Evolutionary conservation across 164 flowering plant species (phyloP), one percentile per base, ranked within the genome.

Genomic region (Magnolia officinalis): DNA sequence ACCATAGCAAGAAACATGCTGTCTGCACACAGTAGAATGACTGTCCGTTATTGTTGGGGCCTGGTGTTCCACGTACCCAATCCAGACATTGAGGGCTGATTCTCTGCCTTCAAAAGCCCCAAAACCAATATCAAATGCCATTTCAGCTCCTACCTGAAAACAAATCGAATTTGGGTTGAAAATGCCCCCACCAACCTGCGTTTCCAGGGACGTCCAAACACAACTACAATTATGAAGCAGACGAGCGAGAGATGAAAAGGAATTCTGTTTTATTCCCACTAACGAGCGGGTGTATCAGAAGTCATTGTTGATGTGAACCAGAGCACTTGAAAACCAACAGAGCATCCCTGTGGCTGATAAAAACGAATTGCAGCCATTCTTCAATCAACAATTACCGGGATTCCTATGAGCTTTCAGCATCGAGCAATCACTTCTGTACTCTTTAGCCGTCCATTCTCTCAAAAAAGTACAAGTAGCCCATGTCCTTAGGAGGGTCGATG

Each of bases 401-500:
- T 55, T 55, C 61, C 61, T 11, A 11, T 55, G 13, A 55, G 61
- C 13, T 55, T 16, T 9, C 61, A 55, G 16, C 61, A 55, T 55
- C 18, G 4, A 55, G 13, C 61, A 3, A 11, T 55, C 18, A 16
- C 61, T 55, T 23, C 61, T 24, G 9, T n/a, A 45, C 63, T 73
- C 86, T 37, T 37, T 82, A 91, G 68, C 78, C 72, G 45, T 75
- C 75, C 61, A 92, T 76, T 81, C 99, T 90, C 87, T 94, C 95
- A 51, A 91, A 96, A 86, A 96, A 93, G 79, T 96, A 94, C 70
- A 96, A 75, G 82, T 96, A 96, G 0, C 97, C 99, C 99, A 96
- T 94, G 81, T 96, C 98, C 79, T 89, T 90, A 1, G 99, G 99
- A 0, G 98, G 98, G 76, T 92, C 85, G 24, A 88, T 77, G 0